A percentile compares a stretch with the other conserved stretches of the same genome.
phyloP scores from a whole-genome alignment of 2,329 filamentous ascomycete species.

The Orbilia brochopaga region DNA sequence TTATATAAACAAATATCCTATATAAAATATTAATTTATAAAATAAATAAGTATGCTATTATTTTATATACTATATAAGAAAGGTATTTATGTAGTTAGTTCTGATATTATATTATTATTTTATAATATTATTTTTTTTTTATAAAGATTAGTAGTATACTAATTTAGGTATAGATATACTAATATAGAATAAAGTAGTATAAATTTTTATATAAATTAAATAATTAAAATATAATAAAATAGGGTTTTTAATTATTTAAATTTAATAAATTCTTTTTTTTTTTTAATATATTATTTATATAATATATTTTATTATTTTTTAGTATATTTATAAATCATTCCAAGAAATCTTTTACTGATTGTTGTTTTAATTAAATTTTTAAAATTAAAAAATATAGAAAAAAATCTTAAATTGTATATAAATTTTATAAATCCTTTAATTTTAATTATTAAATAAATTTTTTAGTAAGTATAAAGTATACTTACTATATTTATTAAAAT shows the following conservation, averaged over 20 bases:
- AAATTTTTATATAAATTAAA: not conserved
- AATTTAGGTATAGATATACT: slow-evolving; percentile 13
- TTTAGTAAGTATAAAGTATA: no score
- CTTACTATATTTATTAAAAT: no score
- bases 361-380: not conserved
- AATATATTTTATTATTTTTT: not conserved
- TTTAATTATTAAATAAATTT: no score
- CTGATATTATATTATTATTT: not conserved
- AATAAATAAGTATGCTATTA: not conserved
- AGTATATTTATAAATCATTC: not conserved
- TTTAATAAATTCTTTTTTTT: not conserved
- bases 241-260: not conserved
- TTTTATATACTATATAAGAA: not conserved
- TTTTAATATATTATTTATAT: not conserved
- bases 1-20: not conserved
- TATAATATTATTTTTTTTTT: slow-evolving; percentile 1
- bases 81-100: not conserved
- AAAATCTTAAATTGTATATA: no score
- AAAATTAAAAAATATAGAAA: not conserved
- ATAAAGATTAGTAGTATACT: slow-evolving; percentile 10
- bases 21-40: not conserved
- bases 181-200: not conserved
- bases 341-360: not conserved
- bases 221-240: not conserved
- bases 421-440: no score